Evolutionary conservation across 2,329 filamentous ascomycete species (phyloP), one percentile per base, ranked within the genome.

Genomic region (Aspergillus sp.): DNA sequence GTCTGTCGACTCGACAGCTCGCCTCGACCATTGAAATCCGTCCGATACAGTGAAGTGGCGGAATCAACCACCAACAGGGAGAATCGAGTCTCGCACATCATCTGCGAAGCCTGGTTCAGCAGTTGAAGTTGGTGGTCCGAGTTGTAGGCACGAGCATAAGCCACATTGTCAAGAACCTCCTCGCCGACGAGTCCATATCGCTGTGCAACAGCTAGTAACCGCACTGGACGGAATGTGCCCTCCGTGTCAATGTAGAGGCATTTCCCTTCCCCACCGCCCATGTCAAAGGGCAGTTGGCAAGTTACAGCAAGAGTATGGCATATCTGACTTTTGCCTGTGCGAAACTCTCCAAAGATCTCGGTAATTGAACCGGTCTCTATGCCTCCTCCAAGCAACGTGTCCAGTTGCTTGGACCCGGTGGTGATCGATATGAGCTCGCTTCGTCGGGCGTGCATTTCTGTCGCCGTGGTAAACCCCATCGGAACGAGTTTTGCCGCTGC

Each of bases 51-150:
- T 2, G 93, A 88, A 0, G 94, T 99, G 13, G 95, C 95, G 52
- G 91, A 96, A 74, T 99, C 94, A 52, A 99, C 94, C 45, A 99
- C 86, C 46, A 99, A 85, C 7, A 99, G 82, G 3, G 94, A 97
- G 73, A 99, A 99, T 3, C 94, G 86, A 0, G 94, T 99, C 77
- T 99, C 95, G 53, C 92, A 97, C 95, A 99, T 99, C 94, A 99
- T 99, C 57, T 91, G 86, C 2, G 94, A 88, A 3, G 94, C 95
- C 72, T 97, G 93, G 65, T 94, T 94, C 57, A 99, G 85, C 6
- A 99, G 81, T 70, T 96, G 91, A 47, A 99, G 83, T 72, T 99
- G 94, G 73, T 99, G 94, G 61, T 99, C 94, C 0, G 93, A 97
- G 71, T 99, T 99, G 78, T 99, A 99, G 9, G 94, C 94, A 55